Evolutionary conservation across 129 eudicot species (phyloP), one percentile per base, ranked within the genome.

Genomic region (Oenanthe sinensis): DNA sequence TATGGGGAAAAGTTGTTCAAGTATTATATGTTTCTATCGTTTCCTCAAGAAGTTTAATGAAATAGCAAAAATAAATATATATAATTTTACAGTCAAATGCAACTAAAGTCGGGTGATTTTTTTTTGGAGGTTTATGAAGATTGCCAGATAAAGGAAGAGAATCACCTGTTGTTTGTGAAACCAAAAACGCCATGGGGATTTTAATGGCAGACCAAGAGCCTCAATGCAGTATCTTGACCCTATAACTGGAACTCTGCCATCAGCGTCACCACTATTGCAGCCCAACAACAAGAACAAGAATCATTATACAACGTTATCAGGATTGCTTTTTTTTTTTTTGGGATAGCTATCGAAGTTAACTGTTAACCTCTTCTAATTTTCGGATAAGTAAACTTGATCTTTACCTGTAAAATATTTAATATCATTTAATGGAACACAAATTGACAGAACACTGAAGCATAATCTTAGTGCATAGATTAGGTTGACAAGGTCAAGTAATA

Each of bases 161-260:
- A 76, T 77, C 71, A 89, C 93, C 87, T 89, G 90, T 20, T 83
- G 80, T 22, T 82, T 19, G 81, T 85, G 87, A 84, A 67, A 89
- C 90, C 93, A 89, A 71, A 89, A 76, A 24, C 83, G 80, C 90
- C 93, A 89, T 6, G 89, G 80, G 28, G 86, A 73, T 76, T 87
- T 87, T 30, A 87, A 71, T 9, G 89, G 87, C 68, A 89, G 74
- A 26, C 79, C 75, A 40, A 89, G 89, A 68, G 87, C 83, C 79
- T 89, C 89, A 11, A 87, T 77, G 52, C 93, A 87, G 81, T 87
- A 85, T 81, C 93, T 85, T 54, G 93, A 70, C 52, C 90, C 93
- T 71, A 89, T 83, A 16, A 87, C 81, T 20, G 93, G 93, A 54
- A 89, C 93, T 74, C 93, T 81, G 5, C 90, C 93, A 79, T 89